Base-by-base conservation (phyloP, 257 asterid genomes). In the Fraxinus pennsylvanica region DNA sequence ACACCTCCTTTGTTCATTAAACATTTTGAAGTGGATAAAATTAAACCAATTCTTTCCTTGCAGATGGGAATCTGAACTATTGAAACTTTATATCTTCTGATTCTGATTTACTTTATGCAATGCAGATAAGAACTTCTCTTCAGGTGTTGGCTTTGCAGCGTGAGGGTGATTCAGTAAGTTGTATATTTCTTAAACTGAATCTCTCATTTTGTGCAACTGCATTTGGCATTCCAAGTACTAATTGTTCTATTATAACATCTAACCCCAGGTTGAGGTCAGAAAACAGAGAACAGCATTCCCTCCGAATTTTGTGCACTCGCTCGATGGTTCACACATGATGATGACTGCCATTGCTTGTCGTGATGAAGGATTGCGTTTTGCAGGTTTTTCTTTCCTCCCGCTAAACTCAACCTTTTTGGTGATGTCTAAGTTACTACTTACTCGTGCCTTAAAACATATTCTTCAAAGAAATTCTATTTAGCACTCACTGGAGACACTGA, bases 321-420 rank as follows among this genome's bases (percentile, higher is more conserved):
- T 95, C 67, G 98, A 95, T 88, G 96, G 98, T 74, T 86, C 98
- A 2, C 98, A 93, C 86, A 93, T 91, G 99, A 95, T 95, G 99
- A 93, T 95, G 99, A 95, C 99, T 35, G 99, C 97, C n/a, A 78
- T 93, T 68, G 98, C 97, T 79, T 91, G 98, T 82, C 93, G 93
- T 80, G 92, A 93, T 84, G 91, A 93, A 75, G 96, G 99, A 68
- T 84, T 91, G 74, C 90, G 84, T 30, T 95, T 95, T 79, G 99
- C 98, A 85, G 99, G 98, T 94, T 66, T 70, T 77, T 81, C 73
- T 45, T 35, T 47, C 76, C 63, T 39, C 25, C 33, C 57, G 45
- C 66, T 69, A 21, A 2, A 9, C n/a, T 38, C 43, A 6, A 8
- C 50, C n/a, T 10, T 30, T 22, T 25, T 33, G 13, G 1, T 15